phyloP scores from a whole-genome alignment of 2,329 filamentous ascomycete genomes.

The Colletotrichum acutatum region DNA sequence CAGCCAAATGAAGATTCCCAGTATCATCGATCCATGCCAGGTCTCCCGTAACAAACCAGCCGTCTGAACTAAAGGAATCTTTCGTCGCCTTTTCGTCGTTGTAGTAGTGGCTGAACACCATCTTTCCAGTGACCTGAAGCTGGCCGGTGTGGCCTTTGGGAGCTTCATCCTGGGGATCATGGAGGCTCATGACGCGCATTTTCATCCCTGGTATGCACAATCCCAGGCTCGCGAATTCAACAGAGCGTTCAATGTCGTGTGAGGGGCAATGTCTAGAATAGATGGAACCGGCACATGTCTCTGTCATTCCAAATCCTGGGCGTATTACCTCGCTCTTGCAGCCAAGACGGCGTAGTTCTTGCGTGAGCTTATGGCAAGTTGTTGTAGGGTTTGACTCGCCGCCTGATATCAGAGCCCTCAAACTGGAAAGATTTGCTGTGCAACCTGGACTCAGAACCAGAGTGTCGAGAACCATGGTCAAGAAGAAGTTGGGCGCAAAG shows the following conservation, averaged over 20 bases:
- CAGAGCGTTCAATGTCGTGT: constrained; percentile 46
- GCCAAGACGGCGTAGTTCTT: constrained; percentile 44
- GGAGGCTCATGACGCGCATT: constrained; percentile 48
- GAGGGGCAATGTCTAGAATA: constrained; percentile 53
- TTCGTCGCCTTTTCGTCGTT: constrained; percentile 65
- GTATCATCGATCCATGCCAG: constrained; percentile 45
- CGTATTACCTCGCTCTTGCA: constrained; percentile 47
- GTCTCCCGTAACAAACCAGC: constrained; percentile 57
- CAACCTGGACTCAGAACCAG: not conserved
- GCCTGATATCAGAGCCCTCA: constrained; percentile 51
- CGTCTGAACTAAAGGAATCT: constrained; percentile 63
- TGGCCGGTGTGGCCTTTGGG: constrained; percentile 57
- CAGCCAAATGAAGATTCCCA: constrained; percentile 49
- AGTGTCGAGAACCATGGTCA: constrained; percentile 40
- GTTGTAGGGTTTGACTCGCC: constrained; percentile 56
- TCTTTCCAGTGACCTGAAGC: constrained; percentile 67
- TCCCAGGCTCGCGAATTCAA: constrained; percentile 51
- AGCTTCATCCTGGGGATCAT: constrained; percentile 30
- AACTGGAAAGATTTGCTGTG: constrained; percentile 38
- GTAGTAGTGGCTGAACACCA: constrained; percentile 75
- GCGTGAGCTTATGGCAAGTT: constrained; percentile 43
- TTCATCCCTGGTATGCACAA: constrained; percentile 49
- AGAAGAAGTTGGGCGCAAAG: constrained; percentile 55
- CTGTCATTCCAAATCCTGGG: constrained; percentile 62
- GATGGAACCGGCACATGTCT: constrained; percentile 62